Percentiles rank a stretch among this genome's conserved stretches.
Evolutionary conservation across 169 alveolate genomes (phyloP).

Genomic region (Perkinsus olseni): DNA sequence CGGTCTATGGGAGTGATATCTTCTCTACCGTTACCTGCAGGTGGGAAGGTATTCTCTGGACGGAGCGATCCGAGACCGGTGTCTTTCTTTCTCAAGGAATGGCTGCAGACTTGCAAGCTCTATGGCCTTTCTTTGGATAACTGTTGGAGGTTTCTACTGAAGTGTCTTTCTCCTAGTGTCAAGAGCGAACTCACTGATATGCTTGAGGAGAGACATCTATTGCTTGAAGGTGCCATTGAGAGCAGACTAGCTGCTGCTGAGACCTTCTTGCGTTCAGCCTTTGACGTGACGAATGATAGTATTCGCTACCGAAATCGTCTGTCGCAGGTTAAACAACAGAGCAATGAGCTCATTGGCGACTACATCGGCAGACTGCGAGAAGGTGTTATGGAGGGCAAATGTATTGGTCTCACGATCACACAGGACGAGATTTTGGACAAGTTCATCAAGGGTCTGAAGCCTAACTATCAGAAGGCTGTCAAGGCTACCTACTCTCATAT

Average conservation of each 20-base stretch:
- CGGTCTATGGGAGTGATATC: neutral
- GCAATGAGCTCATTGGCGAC: neutral
- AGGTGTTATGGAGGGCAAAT: neutral
- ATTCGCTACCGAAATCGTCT: constrained; percentile 1
- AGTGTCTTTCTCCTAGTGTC: neutral
- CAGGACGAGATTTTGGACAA: neutral
- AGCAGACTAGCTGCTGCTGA: neutral
- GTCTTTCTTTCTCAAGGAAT: neutral
- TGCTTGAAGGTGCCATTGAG: neutral
- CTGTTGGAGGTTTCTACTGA: neutral
- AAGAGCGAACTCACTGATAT: neutral
- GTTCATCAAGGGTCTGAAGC: neutral
- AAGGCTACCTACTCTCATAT: neutral
- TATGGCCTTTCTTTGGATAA: neutral
- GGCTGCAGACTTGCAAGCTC: neutral
- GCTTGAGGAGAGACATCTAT: neutral
- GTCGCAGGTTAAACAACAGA: neutral
- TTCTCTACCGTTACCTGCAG: neutral
- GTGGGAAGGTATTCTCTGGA: neutral
- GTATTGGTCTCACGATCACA: neutral
- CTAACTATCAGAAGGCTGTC: neutral
- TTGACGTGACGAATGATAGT: neutral
- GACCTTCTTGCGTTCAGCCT: neutral
- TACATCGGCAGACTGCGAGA: neutral
- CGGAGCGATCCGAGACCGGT: neutral